These are phyloP conservation scores for Cymbopogon flexuosus DNA, from an alignment of 202 grass and related monocot genomes.

Conservation along the genomic window DNA sequence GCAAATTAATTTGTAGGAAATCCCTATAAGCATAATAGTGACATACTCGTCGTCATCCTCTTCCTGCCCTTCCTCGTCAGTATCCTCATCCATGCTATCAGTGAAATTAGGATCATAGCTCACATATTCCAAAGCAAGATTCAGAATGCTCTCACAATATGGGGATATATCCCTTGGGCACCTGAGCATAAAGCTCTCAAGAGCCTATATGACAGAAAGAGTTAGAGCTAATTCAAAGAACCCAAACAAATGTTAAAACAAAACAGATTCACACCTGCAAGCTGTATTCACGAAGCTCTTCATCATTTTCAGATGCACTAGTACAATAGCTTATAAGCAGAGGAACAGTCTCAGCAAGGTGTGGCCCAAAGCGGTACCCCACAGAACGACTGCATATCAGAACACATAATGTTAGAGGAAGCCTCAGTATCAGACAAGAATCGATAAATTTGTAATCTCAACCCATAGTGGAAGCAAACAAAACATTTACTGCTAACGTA, in stretches of 20 bases:
- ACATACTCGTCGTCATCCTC: constrained; percentile 96
- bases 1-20: neutral
- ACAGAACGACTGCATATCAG: constrained; percentile 70
- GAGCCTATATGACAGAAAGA: constrained; percentile 48
- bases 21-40: constrained; percentile 13
- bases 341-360: constrained; percentile 82
- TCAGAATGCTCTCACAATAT: constrained; percentile 76
- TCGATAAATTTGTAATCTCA: neutral
- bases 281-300: constrained; percentile 95
- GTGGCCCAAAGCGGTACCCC: constrained; percentile 95
- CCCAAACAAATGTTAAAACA: constrained; percentile 2
- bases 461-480: neutral
- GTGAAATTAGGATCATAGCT: constrained; percentile 99
- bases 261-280: constrained; percentile 57
- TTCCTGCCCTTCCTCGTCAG: constrained; percentile 74
- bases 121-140: constrained; percentile 88
- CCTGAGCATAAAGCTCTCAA: constrained; percentile 96
- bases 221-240: neutral
- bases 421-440: neutral
- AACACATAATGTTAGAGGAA: neutral
- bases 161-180: constrained; percentile 94
- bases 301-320: constrained; percentile 91
- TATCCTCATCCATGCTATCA: constrained; percentile 97
- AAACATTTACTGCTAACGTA: neutral
- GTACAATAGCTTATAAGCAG: constrained; percentile 91